Conservation (phyloP, 2,329 filamentous ascomycete species). For the Erysiphe neolycopersici region DNA sequence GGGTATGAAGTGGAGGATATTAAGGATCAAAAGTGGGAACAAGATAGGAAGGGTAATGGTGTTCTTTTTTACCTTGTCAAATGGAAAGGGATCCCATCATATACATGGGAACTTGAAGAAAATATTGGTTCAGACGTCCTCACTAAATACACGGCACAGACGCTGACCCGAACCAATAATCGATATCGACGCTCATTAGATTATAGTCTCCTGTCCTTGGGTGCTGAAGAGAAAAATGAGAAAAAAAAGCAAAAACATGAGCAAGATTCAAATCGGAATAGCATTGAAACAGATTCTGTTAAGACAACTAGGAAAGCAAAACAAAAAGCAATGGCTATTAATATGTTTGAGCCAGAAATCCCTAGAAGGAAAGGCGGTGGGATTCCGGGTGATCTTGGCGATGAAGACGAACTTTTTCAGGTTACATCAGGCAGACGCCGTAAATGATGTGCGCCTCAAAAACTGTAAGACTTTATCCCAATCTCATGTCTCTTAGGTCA, state of each 20-base stretch:
- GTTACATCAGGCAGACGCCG: neutral
- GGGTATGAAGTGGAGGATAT: slow-evolving; percentile 6
- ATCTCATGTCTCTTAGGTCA: no score
- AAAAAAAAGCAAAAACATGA: neutral
- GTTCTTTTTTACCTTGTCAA: slow-evolving; percentile 7
- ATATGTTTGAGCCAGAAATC: neutral
- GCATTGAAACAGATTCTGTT: neutral
- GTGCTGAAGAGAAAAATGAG: neutral
- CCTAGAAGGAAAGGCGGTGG: neutral
- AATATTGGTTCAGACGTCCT: slow-evolving; percentile 4
- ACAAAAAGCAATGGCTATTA: neutral
- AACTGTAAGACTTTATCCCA: no score
- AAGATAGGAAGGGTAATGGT: slow-evolving; percentile 2
- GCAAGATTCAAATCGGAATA: neutral
- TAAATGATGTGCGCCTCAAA: neutral
- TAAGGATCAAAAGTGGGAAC: slow-evolving; percentile 3
- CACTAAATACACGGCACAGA: neutral
- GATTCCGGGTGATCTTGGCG: neutral
- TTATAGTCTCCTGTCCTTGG: no score
- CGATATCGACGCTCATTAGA: neutral
- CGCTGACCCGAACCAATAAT: neutral
- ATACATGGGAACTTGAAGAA: slow-evolving; percentile 10
- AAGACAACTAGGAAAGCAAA: slow-evolving; percentile 1
- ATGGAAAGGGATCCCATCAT: slow-evolving; percentile 8
- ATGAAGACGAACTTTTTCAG: slow-evolving; percentile 1